A percentile compares a stretch with the other conserved stretches of the same genome.
Evolutionary conservation across 192 early-diverging fungal genomes (phyloP).

Genomic region (Coemansia pectinata): DNA sequence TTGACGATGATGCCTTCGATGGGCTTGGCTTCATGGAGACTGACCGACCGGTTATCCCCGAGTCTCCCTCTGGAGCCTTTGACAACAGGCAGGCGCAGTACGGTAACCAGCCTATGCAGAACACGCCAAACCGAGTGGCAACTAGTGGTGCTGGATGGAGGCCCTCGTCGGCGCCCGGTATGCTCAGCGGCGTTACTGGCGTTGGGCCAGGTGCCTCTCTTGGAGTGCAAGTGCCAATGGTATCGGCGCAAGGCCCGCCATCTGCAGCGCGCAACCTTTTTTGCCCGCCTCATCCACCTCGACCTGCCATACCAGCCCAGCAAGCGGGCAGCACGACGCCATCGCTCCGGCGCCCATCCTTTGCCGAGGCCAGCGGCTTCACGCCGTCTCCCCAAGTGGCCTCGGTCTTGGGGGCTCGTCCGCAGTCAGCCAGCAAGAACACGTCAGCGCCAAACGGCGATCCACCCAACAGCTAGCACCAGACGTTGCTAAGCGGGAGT

Average conservation of each 20-base stretch:
- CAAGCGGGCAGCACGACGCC: conserved; percentile 1
- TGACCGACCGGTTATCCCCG: conserved; percentile 39
- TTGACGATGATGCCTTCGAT: conserved; percentile 24
- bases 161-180: neutral
- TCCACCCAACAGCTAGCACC: neutral
- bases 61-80: conserved; percentile 20
- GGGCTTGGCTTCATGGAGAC: conserved; percentile 39
- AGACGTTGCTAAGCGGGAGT: neutral
- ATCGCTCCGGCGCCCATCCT: conserved; percentile 22
- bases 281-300: conserved; percentile 8
- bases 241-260: neutral
- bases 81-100: conserved; percentile 2
- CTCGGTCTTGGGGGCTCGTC: neutral
- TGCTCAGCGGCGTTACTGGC: neutral
- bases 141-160: neutral
- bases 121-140: conserved; percentile 8
- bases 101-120: neutral
- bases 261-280: conserved; percentile 25
- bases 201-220: neutral
- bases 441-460: neutral
- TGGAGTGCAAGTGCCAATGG: neutral
- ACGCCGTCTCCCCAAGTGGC: conserved; percentile 16
- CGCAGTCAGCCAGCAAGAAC: neutral
- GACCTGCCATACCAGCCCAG: neutral
- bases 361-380: conserved; percentile 37